Conservation (phyloP, 139 green algal species). For the Pseudopediastrum boryanum region DNA sequence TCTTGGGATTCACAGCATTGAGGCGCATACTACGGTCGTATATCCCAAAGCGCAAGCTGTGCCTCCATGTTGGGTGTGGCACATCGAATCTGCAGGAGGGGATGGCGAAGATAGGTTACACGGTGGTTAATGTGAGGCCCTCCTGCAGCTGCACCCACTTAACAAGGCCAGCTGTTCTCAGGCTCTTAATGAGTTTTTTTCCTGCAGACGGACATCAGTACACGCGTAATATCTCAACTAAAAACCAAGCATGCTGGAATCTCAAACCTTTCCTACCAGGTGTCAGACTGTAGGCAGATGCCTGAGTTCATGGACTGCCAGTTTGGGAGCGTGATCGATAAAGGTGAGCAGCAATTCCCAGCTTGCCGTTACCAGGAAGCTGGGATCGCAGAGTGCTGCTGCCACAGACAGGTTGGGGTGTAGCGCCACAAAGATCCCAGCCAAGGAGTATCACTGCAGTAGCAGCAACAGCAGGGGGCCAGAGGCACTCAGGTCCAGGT, state of each 20-base stretch:
- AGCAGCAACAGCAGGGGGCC: no score
- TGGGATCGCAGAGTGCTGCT: no score
- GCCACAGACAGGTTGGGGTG: no score
- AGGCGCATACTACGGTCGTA: constrained; percentile 33
- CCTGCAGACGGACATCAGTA: constrained; percentile 47
- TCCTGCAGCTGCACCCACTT: not conserved
- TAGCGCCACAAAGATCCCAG: no score
- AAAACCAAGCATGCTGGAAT: constrained; percentile 20
- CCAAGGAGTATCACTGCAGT: no score
- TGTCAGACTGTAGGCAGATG: constrained; percentile 47
- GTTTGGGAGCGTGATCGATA: constrained; percentile 51
- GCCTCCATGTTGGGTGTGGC: constrained; percentile 49
- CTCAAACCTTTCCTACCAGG: constrained; percentile 26
- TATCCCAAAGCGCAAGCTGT: constrained; percentile 30
- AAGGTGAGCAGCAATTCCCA: constrained; percentile 39
- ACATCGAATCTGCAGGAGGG: constrained; percentile 51
- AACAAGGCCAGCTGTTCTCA: not conserved
- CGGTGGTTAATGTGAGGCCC: constrained; percentile 45
- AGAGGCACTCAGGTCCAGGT: no score
- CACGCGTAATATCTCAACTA: constrained; percentile 45
- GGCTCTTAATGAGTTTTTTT: not conserved
- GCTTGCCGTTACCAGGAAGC: no score
- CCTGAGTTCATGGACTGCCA: constrained; percentile 45
- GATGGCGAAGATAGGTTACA: constrained; percentile 45
- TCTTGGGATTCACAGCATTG: constrained; percentile 40